Percentiles rank a stretch among this genome's conserved stretches.
phyloP scores from a whole-genome alignment of 179 eudicot genomes.

The Silene noctiflora region DNA sequence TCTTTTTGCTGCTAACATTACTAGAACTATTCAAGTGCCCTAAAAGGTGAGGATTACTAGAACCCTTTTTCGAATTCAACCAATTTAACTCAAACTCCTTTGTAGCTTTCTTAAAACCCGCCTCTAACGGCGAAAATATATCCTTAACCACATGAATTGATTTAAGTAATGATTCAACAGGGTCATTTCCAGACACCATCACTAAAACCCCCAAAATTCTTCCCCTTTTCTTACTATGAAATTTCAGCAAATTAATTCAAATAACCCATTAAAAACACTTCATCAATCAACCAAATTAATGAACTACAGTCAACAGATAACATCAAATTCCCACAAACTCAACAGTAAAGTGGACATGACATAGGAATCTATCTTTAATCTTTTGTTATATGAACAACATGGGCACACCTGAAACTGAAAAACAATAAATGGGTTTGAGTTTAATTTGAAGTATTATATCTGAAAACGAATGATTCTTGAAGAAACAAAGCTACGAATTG shows the following conservation, averaged over 20 bases:
- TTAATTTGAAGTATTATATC: conserved; percentile 2
- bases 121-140: conserved; percentile 64
- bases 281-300: conserved; percentile 17
- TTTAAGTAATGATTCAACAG: conserved; percentile 57
- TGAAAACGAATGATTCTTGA: background rate
- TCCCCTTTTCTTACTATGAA: background rate
- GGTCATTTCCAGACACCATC: conserved; percentile 71
- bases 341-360: background rate
- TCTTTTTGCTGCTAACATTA: conserved; percentile 21
- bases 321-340: conserved; percentile 5
- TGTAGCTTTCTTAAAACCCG: conserved; percentile 57
- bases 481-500: background rate
- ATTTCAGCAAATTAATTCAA: conserved; percentile 11
- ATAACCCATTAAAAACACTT: conserved; percentile 11
- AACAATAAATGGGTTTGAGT: conserved; percentile 8
- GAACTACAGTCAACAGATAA: conserved; percentile 18
- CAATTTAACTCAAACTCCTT: conserved; percentile 70
- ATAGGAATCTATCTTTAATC: background rate
- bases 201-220: conserved; percentile 35
- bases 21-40: conserved; percentile 25
- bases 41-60: conserved; percentile 27
- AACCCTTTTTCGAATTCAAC: conserved; percentile 41
- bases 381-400: conserved; percentile 17
- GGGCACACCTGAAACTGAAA: conserved; percentile 27
- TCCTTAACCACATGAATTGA: conserved; percentile 62